A percentile compares a stretch with the other conserved stretches of the same genome.
These are phyloP conservation scores for Ogataea ganodermae DNA, from an alignment of 805 yeast genomes.

Conservation along the genomic window DNA sequence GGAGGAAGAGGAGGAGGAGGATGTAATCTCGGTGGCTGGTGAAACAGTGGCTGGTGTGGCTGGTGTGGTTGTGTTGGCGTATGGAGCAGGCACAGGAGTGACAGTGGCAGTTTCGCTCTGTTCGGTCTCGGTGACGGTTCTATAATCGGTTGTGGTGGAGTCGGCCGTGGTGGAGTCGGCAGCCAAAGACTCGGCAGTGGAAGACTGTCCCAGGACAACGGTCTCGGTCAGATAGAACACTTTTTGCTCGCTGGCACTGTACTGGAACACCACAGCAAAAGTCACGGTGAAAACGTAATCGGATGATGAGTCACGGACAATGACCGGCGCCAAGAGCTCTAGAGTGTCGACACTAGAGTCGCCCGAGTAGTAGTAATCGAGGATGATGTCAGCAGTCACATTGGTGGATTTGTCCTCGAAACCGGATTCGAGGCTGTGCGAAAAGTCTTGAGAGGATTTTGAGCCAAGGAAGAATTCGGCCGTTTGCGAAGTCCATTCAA, in stretches of 20 bases:
- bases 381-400: slow-evolving; percentile 15
- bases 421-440: slow-evolving; percentile 9
- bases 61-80: neutral
- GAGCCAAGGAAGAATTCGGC: slow-evolving; percentile 14
- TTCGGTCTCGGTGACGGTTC: slow-evolving; percentile 3
- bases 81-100: neutral
- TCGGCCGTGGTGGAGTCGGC: neutral
- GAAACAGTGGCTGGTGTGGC: neutral
- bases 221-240: slow-evolving; percentile 25
- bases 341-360: slow-evolving; percentile 13
- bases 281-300: slow-evolving; percentile 23
- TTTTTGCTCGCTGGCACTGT: slow-evolving; percentile 16
- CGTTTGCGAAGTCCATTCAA: slow-evolving; percentile 23
- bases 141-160: neutral
- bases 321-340: slow-evolving; percentile 16
- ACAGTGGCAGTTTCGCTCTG: neutral
- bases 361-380: slow-evolving; percentile 9
- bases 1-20: too few species aligned
- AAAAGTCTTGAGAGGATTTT: slow-evolving; percentile 1
- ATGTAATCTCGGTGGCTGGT: too few species aligned
- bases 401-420: slow-evolving; percentile 16
- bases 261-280: slow-evolving; percentile 22
- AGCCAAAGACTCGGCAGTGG: too few species aligned
- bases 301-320: slow-evolving; percentile 21
- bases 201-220: slow-evolving; percentile 8